Evolutionary conservation across 2,329 filamentous ascomycete genomes (phyloP), one percentile per base, ranked within the genome.

Genomic region (Aspergillus costaricaensis): DNA sequence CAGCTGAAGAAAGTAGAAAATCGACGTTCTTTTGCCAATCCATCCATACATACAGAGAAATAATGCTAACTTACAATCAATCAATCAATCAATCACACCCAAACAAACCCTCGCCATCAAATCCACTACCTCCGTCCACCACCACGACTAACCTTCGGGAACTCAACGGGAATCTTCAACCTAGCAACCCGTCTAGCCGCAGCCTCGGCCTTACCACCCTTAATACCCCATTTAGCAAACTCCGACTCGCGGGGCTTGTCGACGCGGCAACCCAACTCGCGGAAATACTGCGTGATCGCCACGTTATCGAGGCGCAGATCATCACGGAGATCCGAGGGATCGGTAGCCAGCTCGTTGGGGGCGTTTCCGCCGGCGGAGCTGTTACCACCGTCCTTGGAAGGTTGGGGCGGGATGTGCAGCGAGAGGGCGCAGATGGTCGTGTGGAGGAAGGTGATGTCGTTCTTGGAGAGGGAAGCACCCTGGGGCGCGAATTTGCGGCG

Each of bases 91-190:
- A 30, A 30, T 25, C 23, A 25, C 21, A 25, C 15, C 15, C 44
- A 48, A 32, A 32, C 44, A 25, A 7, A n/a, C 5, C 9, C 43
- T 47, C 21, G 3, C 44, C 21, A 5, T 25, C 10, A 14, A 38
- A 14, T 41, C 30, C 25, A 53, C 48, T 54, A 54, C 43, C 54
- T 62, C 61, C 70, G 70, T 50, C 71, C 70, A 62, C 72, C 77
- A 62, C 72, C 75, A 66, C 72, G 77, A 70, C 69, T 79, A 51
- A 78, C 73, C 79, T 89, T 92, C 1, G 94, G 95, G 74, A 97
- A 97, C 61, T 88, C 84, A 50, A 97, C 79, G 3, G 95, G 95
- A 63, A 97, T 76, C 68, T 84, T 86, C 69, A 98, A 79, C 67
- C 87, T 87, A 12, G 90, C 92, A 53, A 93, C 79, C 61, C 83